A percentile compares a stretch with the other conserved stretches of the same genome.
These are phyloP conservation scores for Trichoderma erinaceum DNA, from an alignment of 495 filamentous ascomycete species.

Conservation along the genomic window DNA sequence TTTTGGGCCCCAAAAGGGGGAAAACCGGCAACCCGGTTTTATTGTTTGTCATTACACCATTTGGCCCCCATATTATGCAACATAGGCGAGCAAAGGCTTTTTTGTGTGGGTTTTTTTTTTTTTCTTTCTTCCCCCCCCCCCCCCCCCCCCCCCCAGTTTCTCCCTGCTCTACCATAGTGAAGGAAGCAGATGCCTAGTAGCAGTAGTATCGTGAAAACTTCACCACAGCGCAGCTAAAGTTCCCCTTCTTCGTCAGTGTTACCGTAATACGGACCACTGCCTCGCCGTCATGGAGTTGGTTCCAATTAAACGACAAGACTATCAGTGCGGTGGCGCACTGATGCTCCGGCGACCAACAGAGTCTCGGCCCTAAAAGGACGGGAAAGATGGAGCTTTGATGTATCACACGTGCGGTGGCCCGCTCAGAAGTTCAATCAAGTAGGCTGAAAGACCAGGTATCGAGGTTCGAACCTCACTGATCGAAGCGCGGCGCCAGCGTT, in stretches of 20 bases:
- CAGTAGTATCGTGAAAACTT: background rate
- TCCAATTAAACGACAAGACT: background rate
- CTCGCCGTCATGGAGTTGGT: background rate
- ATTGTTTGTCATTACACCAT: no score
- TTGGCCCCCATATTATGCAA: no score
- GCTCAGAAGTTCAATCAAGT: background rate
- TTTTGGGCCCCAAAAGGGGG: no score
- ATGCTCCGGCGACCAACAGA: background rate
- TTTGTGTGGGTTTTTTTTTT: background rate
- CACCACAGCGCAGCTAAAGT: background rate
- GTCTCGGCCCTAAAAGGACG: constrained; percentile 3
- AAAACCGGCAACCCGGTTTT: no score
- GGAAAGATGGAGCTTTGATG: background rate
- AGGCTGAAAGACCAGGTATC: background rate
- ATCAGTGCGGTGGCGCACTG: constrained; percentile 4
- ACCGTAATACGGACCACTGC: background rate
- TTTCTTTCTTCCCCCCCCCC: no score
- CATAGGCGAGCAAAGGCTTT: no score
- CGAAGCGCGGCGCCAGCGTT: constrained; percentile 1
- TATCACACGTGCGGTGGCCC: background rate
- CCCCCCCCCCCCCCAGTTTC: no score
- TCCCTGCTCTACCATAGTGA: background rate
- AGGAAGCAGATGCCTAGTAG: background rate
- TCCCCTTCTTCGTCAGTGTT: background rate
- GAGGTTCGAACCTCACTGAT: background rate